A percentile compares a stretch with the other conserved stretches of the same genome.
These are phyloP conservation scores for Trypanosoma mega DNA, from an alignment of 208 protist species.

Conservation along the genomic window DNA sequence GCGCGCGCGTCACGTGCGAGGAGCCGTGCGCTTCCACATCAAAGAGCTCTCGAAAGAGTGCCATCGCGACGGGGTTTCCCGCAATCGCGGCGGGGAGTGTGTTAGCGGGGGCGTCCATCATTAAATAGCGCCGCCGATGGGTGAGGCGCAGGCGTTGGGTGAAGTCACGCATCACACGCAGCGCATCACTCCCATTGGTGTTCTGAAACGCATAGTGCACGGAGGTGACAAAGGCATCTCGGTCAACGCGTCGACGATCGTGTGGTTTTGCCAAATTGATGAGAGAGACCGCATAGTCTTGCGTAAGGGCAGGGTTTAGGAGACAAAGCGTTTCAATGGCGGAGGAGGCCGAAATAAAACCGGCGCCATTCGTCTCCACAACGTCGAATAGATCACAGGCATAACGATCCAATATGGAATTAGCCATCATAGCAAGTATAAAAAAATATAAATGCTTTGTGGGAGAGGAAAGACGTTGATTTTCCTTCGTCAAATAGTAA, in stretches of 20 bases:
- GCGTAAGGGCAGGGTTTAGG: constrained; percentile 10
- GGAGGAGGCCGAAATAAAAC: neutral
- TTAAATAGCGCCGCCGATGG: constrained; percentile 18
- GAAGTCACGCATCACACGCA: constrained; percentile 7
- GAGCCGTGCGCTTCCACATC: neutral
- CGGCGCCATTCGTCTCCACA: constrained; percentile 8
- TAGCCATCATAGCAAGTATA: constrained; percentile 2
- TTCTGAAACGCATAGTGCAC: neutral
- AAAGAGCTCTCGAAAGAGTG: constrained; percentile 15
- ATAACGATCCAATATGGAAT: neutral
- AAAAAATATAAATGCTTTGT: neutral
- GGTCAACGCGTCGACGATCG: neutral
- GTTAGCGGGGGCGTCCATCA: constrained; percentile 15
- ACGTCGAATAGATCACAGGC: constrained; percentile 14
- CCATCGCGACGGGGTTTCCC: constrained; percentile 9
- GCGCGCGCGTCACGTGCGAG: constrained; percentile 4
- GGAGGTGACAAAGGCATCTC: constrained; percentile 3
- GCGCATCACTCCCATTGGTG: neutral
- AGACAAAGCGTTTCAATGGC: constrained; percentile 10
- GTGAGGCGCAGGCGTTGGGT: constrained; percentile 8
- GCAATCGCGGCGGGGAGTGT: neutral
- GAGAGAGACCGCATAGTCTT: neutral
- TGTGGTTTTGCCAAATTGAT: neutral
- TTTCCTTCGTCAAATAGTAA: too few relatives aligned
- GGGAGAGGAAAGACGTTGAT: too few relatives aligned